Evolutionary conservation across 2,329 filamentous ascomycete species (phyloP).

Genomic region (Sporothrix dimorphospora): DNA sequence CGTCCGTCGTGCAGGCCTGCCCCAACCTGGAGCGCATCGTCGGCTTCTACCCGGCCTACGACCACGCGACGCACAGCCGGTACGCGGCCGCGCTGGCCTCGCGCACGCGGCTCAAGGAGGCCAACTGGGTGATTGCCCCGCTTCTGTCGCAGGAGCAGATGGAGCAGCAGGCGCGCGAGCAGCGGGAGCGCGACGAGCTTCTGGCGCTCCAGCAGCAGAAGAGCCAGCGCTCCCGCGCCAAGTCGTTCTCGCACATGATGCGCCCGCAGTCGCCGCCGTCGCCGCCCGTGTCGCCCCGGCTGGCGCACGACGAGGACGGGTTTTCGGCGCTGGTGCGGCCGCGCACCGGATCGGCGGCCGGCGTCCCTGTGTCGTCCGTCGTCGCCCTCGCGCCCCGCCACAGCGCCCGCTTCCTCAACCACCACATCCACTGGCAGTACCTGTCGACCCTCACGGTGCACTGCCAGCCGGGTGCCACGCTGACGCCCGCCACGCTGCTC

Average conservation of each 20-base stretch:
- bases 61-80: constrained; percentile 56
- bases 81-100: constrained; percentile 64
- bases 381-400: constrained; percentile 46
- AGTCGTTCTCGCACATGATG: constrained; percentile 27
- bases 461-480: constrained; percentile 58
- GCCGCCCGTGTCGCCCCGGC: constrained; percentile 8
- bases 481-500: constrained; percentile 58
- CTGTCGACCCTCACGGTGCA: constrained; percentile 62
- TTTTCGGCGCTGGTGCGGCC: not conserved
- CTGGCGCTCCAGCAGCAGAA: not conserved
- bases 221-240: constrained; percentile 15
- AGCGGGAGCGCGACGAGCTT: not conserved
- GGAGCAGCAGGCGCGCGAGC: constrained; percentile 31
- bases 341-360: not conserved
- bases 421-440: constrained; percentile 59
- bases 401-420: constrained; percentile 41
- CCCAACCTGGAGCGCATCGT: constrained; percentile 64
- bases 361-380: not conserved
- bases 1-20: constrained; percentile 65
- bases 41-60: constrained; percentile 58
- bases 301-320: not conserved
- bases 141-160: constrained; percentile 40
- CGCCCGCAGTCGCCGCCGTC: constrained; percentile 23
- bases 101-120: constrained; percentile 57
- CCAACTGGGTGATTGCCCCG: constrained; percentile 60